Conservation (phyloP, 768 basidiomycete genomes). For the Steccherinum ochraceum region DNA sequence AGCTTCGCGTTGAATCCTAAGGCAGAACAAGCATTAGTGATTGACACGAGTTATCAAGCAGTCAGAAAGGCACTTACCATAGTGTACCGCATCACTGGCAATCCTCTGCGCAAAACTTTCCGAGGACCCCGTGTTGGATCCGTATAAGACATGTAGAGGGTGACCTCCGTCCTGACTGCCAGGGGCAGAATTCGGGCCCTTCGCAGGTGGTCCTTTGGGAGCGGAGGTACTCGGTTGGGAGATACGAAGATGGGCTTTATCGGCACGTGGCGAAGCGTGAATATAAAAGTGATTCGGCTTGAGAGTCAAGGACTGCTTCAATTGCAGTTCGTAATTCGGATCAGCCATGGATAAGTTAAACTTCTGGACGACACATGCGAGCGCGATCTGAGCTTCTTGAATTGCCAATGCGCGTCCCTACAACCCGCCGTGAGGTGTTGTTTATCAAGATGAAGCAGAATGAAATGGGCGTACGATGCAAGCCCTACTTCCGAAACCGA, state of each 20-base stretch:
- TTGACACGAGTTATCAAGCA: background rate
- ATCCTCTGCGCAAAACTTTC: conserved; percentile 43
- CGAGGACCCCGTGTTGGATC: conserved; percentile 43
- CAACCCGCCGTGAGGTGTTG: background rate
- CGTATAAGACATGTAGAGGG: conserved; percentile 35
- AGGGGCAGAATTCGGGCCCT: background rate
- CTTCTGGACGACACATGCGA: conserved; percentile 36
- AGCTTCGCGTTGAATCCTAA: conserved; percentile 36
- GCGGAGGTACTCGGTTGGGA: conserved; percentile 1
- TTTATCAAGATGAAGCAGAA: background rate
- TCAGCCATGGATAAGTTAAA: conserved; percentile 40
- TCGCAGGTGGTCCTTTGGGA: background rate
- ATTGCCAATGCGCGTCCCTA: conserved; percentile 39
- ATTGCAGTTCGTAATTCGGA: conserved; percentile 35
- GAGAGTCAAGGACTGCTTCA: conserved; percentile 41
- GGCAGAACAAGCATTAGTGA: no score
- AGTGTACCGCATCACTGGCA: conserved; percentile 29
- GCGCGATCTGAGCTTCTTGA: conserved; percentile 39
- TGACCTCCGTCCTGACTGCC: conserved; percentile 13
- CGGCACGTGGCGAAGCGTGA: conserved; percentile 30
- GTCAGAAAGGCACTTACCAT: conserved; percentile 32
- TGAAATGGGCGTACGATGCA: conserved; percentile 18
- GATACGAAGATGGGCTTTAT: conserved; percentile 4
- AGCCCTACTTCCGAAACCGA: conserved; percentile 21
- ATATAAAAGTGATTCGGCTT: conserved; percentile 39